These are phyloP conservation scores for Catunica adiposa DNA, from an alignment of 2,329 filamentous ascomycete species.

Conservation along the genomic window DNA sequence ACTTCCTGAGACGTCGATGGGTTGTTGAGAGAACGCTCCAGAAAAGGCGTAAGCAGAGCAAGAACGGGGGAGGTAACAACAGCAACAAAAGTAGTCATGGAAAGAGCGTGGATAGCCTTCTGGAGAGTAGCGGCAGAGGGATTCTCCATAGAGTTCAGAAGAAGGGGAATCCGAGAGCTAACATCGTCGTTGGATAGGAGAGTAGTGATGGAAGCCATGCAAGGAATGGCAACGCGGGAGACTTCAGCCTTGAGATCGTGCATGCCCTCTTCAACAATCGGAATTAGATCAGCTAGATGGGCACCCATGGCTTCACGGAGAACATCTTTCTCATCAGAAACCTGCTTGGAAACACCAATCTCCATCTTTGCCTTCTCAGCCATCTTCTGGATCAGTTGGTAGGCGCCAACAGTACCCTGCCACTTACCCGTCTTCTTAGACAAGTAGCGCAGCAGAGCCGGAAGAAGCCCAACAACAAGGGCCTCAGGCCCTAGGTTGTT, in stretches of 20 bases:
- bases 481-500: constrained; percentile 63
- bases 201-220: constrained; percentile 79
- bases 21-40: constrained; percentile 86
- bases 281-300: constrained; percentile 73
- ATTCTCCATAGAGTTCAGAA: constrained; percentile 90
- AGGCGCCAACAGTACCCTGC: constrained; percentile 85
- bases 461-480: constrained; percentile 66
- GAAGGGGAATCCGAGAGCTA: constrained; percentile 72
- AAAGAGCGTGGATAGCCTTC: constrained; percentile 92
- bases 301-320: constrained; percentile 81
- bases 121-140: constrained; percentile 76
- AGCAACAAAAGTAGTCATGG: constrained; percentile 96
- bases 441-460: constrained; percentile 59
- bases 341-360: constrained; percentile 60
- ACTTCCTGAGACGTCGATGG: constrained; percentile 87
- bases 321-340: constrained; percentile 75
- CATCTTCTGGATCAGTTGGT: constrained; percentile 76
- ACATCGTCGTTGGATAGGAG: constrained; percentile 96
- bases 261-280: constrained; percentile 83
- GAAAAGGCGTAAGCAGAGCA: constrained; percentile 80
- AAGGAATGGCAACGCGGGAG: constrained; percentile 74
- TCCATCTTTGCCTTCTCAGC: constrained; percentile 85
- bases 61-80: constrained; percentile 90
- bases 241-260: constrained; percentile 87
- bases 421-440: constrained; percentile 80